A percentile compares a stretch with the other conserved stretches of the same genome.
phyloP scores from a whole-genome alignment of 1,139 yeast genomes.

The Meyerozyma carpophila region DNA sequence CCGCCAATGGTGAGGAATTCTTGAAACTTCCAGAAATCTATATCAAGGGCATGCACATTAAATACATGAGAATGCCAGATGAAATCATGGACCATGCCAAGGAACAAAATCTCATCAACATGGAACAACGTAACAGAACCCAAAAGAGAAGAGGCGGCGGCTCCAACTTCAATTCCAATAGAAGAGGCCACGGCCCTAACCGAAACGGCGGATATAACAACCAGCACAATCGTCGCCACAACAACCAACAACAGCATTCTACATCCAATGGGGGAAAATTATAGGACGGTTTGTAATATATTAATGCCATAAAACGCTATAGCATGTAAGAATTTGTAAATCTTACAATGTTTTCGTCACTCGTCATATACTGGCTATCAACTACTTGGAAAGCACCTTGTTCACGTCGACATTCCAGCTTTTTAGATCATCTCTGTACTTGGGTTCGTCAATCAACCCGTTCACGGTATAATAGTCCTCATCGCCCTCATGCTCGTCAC shows the following conservation, averaged over 20 bases:
- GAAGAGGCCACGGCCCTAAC: constrained; percentile 6
- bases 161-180: constrained; percentile 10
- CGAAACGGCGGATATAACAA: constrained; percentile 11
- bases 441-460: constrained; percentile 36
- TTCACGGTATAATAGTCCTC: constrained; percentile 39
- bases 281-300: not conserved
- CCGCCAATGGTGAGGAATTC: constrained; percentile 63
- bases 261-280: not conserved
- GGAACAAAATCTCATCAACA: constrained; percentile 53
- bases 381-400: not conserved
- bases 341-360: too few relatives aligned
- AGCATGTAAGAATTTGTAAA: not conserved
- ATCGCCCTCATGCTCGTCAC: constrained; percentile 27
- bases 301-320: not conserved
- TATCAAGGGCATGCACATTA: constrained; percentile 74
- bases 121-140: constrained; percentile 48
- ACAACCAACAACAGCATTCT: constrained; percentile 4
- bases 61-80: constrained; percentile 43
- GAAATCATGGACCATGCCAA: constrained; percentile 73
- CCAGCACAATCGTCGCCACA: constrained; percentile 8
- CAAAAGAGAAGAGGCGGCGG: constrained; percentile 37
- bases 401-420: constrained; percentile 34
- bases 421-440: constrained; percentile 36
- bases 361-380: not conserved
- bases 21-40: constrained; percentile 71